A percentile compares a stretch with the other conserved stretches of the same genome.
phyloP scores from a whole-genome alignment of 2,329 filamentous ascomycete species.

The Metarhizium brunneum region DNA sequence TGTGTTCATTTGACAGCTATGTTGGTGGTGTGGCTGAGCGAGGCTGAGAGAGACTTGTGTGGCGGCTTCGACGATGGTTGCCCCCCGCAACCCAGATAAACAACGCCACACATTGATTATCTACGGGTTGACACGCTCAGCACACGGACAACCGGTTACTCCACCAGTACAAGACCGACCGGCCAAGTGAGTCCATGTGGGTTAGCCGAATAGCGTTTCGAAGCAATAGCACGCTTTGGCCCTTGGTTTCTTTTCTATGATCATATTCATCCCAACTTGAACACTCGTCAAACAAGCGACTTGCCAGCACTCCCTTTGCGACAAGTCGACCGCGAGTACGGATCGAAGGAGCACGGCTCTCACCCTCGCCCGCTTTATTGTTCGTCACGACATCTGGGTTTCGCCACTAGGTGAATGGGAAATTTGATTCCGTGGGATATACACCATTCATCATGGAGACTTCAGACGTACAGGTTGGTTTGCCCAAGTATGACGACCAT shows the following conservation, averaged over 20 bases:
- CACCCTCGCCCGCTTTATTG: not conserved
- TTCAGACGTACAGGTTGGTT: slow-evolving; percentile 20
- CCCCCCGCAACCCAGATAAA: slow-evolving; percentile 8
- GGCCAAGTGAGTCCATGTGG: not conserved
- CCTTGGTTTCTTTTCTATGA: not conserved
- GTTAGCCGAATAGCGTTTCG: not conserved
- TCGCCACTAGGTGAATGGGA: not conserved
- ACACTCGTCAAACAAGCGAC: not conserved
- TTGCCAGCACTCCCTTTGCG: not conserved
- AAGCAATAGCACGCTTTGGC: not conserved
- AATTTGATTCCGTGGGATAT: slow-evolving; percentile 11
- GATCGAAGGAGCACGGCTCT: slow-evolving; percentile 25
- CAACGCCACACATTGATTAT: not conserved
- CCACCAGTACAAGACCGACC: not conserved
- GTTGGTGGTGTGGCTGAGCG: not conserved
- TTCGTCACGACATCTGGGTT: not conserved
- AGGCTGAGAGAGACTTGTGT: not conserved
- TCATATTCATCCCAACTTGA: not conserved
- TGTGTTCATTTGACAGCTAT: not conserved
- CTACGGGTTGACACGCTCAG: not conserved
- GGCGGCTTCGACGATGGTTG: not conserved
- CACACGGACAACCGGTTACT: not conserved
- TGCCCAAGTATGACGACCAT: not conserved
- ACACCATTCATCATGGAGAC: slow-evolving; percentile 21
- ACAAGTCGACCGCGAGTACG: slow-evolving; percentile 15